These are phyloP conservation scores for Scenedesmus sp. DNA, from an alignment of 163 green algal genomes.

Conservation along the genomic window DNA sequence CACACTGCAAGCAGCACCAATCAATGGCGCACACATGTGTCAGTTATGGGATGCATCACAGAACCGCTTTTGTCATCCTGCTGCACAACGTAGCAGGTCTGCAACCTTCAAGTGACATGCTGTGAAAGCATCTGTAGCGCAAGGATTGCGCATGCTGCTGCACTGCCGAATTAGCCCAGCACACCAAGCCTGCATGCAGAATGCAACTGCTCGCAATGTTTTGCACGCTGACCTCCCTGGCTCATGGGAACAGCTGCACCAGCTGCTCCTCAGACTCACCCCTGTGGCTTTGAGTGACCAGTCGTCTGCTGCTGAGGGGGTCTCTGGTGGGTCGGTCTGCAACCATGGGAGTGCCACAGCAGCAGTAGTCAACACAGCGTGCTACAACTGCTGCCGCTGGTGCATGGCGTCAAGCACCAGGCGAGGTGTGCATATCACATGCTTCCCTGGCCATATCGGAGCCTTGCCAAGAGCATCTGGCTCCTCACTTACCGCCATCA, in stretches of 20 bases:
- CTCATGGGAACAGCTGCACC: background rate
- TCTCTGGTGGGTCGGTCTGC: slow-evolving; percentile 32
- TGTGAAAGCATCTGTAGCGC: background rate
- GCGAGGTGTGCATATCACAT: background rate
- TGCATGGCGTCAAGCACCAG: background rate
- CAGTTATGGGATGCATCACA: background rate
- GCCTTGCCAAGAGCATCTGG: background rate
- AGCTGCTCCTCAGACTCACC: background rate
- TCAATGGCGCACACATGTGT: background rate
- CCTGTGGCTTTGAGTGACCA: slow-evolving; percentile 42
- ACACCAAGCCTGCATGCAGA: background rate
- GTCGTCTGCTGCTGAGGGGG: slow-evolving; percentile 30
- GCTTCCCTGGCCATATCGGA: background rate
- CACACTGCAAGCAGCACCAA: slow-evolving; percentile 10
- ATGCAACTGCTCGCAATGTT: background rate
- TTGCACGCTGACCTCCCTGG: background rate
- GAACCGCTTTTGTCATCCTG: background rate
- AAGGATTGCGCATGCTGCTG: background rate
- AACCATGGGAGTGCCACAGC: background rate
- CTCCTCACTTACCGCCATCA: background rate
- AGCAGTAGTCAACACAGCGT: background rate
- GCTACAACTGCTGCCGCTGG: background rate
- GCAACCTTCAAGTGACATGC: background rate
- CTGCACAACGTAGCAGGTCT: background rate
- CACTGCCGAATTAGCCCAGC: background rate